Percentiles rank a stretch among this genome's conserved stretches.
Conservation (phyloP, 2,329 filamentous ascomycete species). For the Alternaria panax region DNA sequence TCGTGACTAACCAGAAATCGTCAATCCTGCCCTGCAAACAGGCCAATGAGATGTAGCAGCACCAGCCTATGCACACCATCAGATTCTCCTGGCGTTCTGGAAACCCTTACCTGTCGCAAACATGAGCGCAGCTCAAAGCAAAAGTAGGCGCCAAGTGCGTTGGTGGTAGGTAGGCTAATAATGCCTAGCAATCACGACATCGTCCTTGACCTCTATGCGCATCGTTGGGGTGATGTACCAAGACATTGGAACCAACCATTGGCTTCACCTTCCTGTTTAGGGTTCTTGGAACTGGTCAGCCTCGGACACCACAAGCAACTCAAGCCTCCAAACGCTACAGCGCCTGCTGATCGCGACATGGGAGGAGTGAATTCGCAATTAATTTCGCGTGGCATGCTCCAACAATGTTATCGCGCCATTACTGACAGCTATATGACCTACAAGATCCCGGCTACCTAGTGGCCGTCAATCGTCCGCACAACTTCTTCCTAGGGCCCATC, state of each 20-base stretch:
- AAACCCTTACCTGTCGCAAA: background rate
- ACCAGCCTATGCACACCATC: background rate
- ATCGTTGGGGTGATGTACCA: conserved; percentile 28
- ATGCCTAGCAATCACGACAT: conserved; percentile 40
- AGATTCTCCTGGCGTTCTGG: background rate
- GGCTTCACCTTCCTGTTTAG: conserved; percentile 41
- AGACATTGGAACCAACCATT: conserved; percentile 22
- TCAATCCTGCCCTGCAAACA: background rate
- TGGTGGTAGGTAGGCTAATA: conserved; percentile 24
- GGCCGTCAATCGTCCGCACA: conserved; percentile 18
- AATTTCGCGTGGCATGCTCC: conserved; percentile 7
- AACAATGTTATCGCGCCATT: conserved; percentile 25
- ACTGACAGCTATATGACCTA: conserved; percentile 25
- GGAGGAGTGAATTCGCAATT: conserved; percentile 13
- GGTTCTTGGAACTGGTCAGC: conserved; percentile 22
- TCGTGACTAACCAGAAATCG: background rate
- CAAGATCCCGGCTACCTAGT: conserved; percentile 10
- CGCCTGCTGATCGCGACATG: conserved; percentile 38
- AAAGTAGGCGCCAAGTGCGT: conserved; percentile 11
- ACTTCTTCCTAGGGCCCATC: background rate
- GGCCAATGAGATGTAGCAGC: background rate
- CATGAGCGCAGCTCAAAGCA: background rate
- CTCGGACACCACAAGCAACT: conserved; percentile 30
- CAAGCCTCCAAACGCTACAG: conserved; percentile 36
- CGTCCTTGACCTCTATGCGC: conserved; percentile 21